Base-by-base conservation (phyloP, 2,329 filamentous ascomycete species). In the Curvularia eragrostidis region DNA sequence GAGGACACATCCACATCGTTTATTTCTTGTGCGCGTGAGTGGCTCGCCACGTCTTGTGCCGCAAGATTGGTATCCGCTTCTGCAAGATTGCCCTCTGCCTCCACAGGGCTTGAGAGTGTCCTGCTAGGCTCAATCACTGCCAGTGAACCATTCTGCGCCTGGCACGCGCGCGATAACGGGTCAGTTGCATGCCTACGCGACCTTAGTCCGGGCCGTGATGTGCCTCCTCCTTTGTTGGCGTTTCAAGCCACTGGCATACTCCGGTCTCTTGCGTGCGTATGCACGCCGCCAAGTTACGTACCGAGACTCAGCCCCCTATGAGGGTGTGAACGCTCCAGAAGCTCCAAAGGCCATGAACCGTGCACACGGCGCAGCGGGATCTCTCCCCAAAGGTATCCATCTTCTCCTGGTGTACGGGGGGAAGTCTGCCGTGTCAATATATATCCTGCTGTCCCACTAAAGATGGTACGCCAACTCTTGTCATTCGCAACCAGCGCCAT, bases 251-350 rank as follows among this genome's bases (percentile, higher is more conserved):
- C 21, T 49, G 46, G 46, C 46, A 34, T 24, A 28, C 15, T 15
- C 43, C 39, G 46, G 26, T 12, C 19, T 47, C 56, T 41, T 54
- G 57, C 49, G 49, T 60, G 32, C 54, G 34, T 28, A 19, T 48
- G 32, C 51, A 10, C 54, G 55, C 19, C 44, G 43, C 44, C 39
- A 49, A 46, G 46, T 60, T 48, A 58, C 54, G 58, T 58, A 55
- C 56, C 51, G 48, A 18, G 48, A 48, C 57, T 62, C 53, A 54
- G 57, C 60, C 56, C 60, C 60, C 57, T 61, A 55, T 48, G 50
- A n/a, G 15, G 28, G 15, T 48, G 48, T 42, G 48, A 56, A 59
- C 47, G 53, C 57, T 54, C 59, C 54, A 48, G 38, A 36, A 21
- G 36, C 21, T 42, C 54, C 43, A 36, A 52, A 46, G 51, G 30